Evolutionary conservation across 371 early-diverging fungal genomes (phyloP).

Genomic region (Haplosporangium sp.): DNA sequence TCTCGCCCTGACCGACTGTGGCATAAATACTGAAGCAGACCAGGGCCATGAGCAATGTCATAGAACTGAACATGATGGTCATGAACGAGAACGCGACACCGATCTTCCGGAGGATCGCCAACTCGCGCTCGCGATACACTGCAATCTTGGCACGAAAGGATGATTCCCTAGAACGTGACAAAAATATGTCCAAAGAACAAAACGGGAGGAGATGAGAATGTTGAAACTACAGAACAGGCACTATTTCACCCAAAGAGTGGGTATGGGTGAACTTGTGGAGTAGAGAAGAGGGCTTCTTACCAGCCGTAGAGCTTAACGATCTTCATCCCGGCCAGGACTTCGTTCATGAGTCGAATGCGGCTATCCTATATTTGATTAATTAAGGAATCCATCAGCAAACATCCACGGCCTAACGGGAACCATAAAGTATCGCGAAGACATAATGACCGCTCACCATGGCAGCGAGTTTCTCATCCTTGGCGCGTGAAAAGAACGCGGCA

Average conservation of each 20-base stretch:
- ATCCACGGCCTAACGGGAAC: too few species aligned
- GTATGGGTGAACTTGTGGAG: too few species aligned
- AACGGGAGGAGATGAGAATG: too few species aligned
- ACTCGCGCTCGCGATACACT: conserved; percentile 31
- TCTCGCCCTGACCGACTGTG: conserved; percentile 31
- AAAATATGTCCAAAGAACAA: not conserved
- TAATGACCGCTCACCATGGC: conserved; percentile 37
- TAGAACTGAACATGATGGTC: conserved; percentile 44
- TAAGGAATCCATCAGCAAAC: not conserved
- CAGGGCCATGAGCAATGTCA: conserved; percentile 39
- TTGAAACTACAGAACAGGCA: too few species aligned
- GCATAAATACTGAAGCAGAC: conserved; percentile 39
- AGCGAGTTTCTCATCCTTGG: conserved; percentile 63
- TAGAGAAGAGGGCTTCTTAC: not conserved
- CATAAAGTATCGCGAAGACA: not conserved
- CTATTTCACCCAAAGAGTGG: too few species aligned
- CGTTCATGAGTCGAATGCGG: conserved; percentile 45
- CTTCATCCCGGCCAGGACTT: conserved; percentile 59
- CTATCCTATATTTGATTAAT: conserved; percentile 15
- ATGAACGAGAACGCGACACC: conserved; percentile 36
- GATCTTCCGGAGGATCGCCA: conserved; percentile 80
- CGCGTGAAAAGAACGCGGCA: conserved; percentile 54
- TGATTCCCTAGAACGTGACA: conserved; percentile 17
- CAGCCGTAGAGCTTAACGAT: conserved; percentile 65
- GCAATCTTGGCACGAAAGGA: conserved; percentile 30